Conservation (phyloP, 768 basidiomycete species). For the Boletus sp. region DNA sequence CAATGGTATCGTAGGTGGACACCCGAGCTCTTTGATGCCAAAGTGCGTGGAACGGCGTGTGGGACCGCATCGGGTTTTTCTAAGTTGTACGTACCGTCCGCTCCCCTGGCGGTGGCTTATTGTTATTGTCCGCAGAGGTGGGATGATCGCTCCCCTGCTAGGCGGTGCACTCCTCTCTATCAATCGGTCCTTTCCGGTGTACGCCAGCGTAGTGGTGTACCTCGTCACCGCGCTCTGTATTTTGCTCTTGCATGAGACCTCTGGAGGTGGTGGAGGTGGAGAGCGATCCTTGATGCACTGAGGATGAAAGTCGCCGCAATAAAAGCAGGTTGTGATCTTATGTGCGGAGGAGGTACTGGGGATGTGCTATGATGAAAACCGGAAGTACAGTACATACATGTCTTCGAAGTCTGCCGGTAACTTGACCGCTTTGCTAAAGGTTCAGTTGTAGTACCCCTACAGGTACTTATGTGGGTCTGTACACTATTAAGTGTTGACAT, state of each 20-base stretch:
- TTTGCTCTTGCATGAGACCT: slow-evolving; percentile 55
- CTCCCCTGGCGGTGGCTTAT: neutral
- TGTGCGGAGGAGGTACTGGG: no score
- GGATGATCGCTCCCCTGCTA: slow-evolving; percentile 82
- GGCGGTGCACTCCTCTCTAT: slow-evolving; percentile 73
- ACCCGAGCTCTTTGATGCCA: slow-evolving; percentile 81
- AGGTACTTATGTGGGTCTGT: no score
- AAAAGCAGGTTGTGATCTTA: no score
- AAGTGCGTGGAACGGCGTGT: slow-evolving; percentile 84
- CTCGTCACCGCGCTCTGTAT: slow-evolving; percentile 61
- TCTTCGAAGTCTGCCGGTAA: no score
- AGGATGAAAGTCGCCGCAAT: neutral
- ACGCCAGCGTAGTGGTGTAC: slow-evolving; percentile 68
- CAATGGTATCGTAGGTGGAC: slow-evolving; percentile 52
- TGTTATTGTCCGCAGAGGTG: slow-evolving; percentile 52
- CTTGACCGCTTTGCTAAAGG: no score
- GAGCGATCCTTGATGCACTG: slow-evolving; percentile 19
- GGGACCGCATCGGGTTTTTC: slow-evolving; percentile 86
- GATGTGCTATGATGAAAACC: no score
- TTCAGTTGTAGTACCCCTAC: no score
- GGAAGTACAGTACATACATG: no score
- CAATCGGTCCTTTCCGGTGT: slow-evolving; percentile 70
- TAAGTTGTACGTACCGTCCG: slow-evolving; percentile 51
- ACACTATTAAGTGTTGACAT: no score
- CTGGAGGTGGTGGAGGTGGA: slow-evolving; percentile 18